Percentiles rank a stretch among this genome's conserved stretches.
Evolutionary conservation across 148 eudicot genomes (phyloP).

Genomic region (Chenopodium suecicum): DNA sequence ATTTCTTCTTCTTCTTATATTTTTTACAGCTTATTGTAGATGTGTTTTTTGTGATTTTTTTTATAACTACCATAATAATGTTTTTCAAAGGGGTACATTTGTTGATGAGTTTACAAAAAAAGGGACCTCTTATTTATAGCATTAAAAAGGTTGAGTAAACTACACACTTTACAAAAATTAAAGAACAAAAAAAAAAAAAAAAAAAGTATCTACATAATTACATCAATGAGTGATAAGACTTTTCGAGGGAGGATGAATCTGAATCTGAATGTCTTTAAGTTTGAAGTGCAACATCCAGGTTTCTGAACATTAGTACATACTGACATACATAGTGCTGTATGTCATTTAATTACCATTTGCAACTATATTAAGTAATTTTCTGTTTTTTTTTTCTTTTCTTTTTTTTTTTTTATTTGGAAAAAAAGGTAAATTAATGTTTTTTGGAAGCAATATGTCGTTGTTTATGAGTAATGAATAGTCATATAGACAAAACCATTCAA

Average conservation of each 20-base stretch:
- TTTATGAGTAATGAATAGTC: no score
- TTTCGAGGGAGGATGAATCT: constrained; percentile 18
- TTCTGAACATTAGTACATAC: background rate
- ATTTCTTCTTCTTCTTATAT: background rate
- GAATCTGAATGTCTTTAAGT: background rate
- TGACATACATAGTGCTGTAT: background rate
- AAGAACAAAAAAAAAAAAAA: background rate
- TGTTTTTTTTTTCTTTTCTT: no score
- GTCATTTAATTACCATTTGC: background rate
- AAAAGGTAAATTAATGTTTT: no score
- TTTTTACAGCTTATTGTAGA: background rate
- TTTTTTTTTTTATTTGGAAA: no score
- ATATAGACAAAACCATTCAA: no score
- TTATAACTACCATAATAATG: no score
- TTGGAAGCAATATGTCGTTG: no score
- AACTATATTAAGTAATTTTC: no score
- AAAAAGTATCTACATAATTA: background rate
- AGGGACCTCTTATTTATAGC: background rate
- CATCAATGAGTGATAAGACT: constrained; percentile 27
- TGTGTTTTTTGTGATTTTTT: constrained; percentile 5
- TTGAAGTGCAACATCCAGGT: constrained; percentile 12
- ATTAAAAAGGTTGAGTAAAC: background rate
- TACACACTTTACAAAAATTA: background rate
- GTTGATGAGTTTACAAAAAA: background rate
- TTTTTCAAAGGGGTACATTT: background rate